Base-by-base conservation (phyloP, 2,329 filamentous ascomycete genomes). In the Fusarium nelsonii region DNA sequence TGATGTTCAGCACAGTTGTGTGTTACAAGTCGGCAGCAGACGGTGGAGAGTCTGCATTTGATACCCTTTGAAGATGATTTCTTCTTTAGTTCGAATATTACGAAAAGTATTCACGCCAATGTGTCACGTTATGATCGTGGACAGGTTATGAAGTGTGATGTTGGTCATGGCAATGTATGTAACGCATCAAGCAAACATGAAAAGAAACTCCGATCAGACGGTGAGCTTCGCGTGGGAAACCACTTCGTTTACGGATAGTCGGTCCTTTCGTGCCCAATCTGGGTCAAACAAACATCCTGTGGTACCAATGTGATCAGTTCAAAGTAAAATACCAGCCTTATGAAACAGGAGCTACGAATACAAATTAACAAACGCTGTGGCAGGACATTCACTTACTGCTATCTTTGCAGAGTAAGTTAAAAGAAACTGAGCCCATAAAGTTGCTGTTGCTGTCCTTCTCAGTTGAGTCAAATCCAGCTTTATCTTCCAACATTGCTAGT, bases 21-120 rank as follows among this genome's bases (percentile, higher is more conserved):
- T 58, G 41, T 36, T 68, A 46, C 55, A 39, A 41, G 28, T 39
- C 16, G 36, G 12, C 18, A 48, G 12, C 20, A 14, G 43, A 7
- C 23, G 52, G 57, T 6, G 37, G 44, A 30, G 53, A 65, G 54
- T 53, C 44, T 62, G 40, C 36, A 45, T 67, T 65, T 65, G 71
- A 73, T 73, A 73, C 71, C 69, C 67, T 43, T 45, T 48, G 41
- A 45, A 52, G 58, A 64, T 58, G 7, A 16, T 50, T 26, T 48
- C 18, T 51, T 63, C 48, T 56, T 58, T 52, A 50, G 50, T 34
- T 14, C 11, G 15, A 12, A 33, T 20, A 46, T 32, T 32, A 36
- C 15, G 18, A 12, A n/a, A 41, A 12, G 32, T 4, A 14, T 16
- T 18, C 34, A 28, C 46, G 37, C 33, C 26, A 33, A 5, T 20